phyloP scores from a whole-genome alignment of 495 filamentous ascomycete genomes.

The Hypoxylon intermedium region DNA sequence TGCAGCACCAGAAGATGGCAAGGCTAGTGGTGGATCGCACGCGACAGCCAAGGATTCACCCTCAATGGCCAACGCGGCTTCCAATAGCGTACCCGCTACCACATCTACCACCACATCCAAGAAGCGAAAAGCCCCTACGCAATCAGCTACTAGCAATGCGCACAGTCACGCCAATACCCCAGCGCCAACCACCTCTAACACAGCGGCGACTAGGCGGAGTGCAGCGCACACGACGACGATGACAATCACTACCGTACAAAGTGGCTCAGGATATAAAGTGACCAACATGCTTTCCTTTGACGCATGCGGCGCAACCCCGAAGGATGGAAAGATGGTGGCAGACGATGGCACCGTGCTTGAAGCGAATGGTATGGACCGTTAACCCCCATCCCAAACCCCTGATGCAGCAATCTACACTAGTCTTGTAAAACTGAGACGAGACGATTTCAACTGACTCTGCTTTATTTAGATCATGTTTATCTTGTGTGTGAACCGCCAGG shows the following conservation, averaged over 20 bases:
- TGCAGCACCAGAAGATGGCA: constrained; percentile 57
- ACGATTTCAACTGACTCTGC: constrained; percentile 18
- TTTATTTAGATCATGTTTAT: constrained; percentile 85
- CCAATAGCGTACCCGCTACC: constrained; percentile 65
- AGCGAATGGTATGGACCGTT: constrained; percentile 77
- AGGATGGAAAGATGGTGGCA: constrained; percentile 79
- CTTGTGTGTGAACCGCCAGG: constrained; percentile 96
- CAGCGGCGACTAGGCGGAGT: constrained; percentile 49
- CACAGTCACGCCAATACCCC: constrained; percentile 50
- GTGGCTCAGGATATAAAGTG: constrained; percentile 49
- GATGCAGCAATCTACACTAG: constrained; percentile 34
- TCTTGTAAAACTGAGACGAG: background rate
- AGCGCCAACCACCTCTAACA: constrained; percentile 54
- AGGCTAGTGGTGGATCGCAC: constrained; percentile 45
- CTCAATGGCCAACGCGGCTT: constrained; percentile 39
- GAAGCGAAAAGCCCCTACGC: constrained; percentile 75
- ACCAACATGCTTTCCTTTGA: constrained; percentile 92
- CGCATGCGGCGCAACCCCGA: constrained; percentile 67
- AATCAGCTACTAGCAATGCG: constrained; percentile 44
- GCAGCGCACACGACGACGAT: constrained; percentile 23
- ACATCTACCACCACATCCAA: constrained; percentile 58
- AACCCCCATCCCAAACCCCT: background rate
- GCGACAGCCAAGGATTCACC: constrained; percentile 37
- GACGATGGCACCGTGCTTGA: constrained; percentile 87
- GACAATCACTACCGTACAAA: background rate